Evolutionary conservation across 2,329 filamentous ascomycete genomes (phyloP), one percentile per base, ranked within the genome.

Genomic region (Nigrospora sphaerica): DNA sequence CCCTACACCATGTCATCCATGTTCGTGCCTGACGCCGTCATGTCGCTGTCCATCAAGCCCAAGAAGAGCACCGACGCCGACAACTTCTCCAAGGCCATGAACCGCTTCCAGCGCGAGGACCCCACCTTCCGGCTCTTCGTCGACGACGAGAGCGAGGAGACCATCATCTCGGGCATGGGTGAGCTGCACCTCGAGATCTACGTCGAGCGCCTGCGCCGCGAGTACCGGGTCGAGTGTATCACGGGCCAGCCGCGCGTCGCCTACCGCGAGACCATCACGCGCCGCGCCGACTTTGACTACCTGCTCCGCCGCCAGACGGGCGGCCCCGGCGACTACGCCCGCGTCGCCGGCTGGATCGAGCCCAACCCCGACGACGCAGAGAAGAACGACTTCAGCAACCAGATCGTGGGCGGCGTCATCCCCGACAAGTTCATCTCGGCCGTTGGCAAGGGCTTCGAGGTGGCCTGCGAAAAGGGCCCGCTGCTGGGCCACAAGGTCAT

Each of bases 11-110:
- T 98, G 91, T 86, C 88, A 39, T 95, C 90, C 57, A 98, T 98
- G 93, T 92, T 89, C 66, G 92, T 98, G 39, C 93, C 93, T 10
- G 93, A 98, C 64, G 88, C 93, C 31, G 93, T 98, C 73, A 96
- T 98, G 70, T 97, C 92, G 16, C 82, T 98, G 37, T 96, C 91
- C 18, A 97, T 98, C 75, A 90, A 88, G 69, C 93, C 93, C 41
- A 97, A 97, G 77, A 83, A 88, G 65, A 90, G 80, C 64, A 93
- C 88, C 65, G 92, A 98, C 60, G 83, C 86, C 48, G 83, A 88
- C 63, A 93, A 95, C 73, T 98, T 98, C 77, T 91, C 85, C 62
- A 98, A 98, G 73, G 93, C 93, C 56, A 97, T 98, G 83, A 93
- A 92, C 66, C 88, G 93, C 57, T 98, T 98, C 80, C 92, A 96